Percentiles rank a stretch among this genome's conserved stretches.
phyloP scores from a whole-genome alignment of 2,329 filamentous ascomycete genomes.

The Eurotiales sp. region DNA sequence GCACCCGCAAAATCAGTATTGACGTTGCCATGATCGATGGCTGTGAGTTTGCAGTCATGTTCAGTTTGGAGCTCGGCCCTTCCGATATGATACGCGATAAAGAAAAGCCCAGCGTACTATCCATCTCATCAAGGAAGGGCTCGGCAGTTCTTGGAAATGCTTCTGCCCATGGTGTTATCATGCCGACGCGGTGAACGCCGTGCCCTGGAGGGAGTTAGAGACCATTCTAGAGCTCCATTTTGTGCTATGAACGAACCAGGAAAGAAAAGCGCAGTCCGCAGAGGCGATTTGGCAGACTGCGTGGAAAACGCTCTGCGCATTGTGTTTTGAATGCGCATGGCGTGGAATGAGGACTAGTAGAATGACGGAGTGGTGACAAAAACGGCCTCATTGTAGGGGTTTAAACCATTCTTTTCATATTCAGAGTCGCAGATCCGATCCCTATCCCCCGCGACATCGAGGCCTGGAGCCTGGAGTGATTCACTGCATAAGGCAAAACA shows the following conservation, averaged over 20 bases:
- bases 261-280: conserved; percentile 47
- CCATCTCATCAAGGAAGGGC: conserved; percentile 80
- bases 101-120: conserved; percentile 68
- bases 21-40: conserved; percentile 96
- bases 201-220: conserved; percentile 57
- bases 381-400: conserved; percentile 7
- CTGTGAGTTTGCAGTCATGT: conserved; percentile 81
- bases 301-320: conserved; percentile 8
- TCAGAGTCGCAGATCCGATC: no score
- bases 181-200: conserved; percentile 84
- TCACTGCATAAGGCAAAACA: not conserved
- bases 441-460: no score
- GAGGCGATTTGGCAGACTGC: conserved; percentile 4
- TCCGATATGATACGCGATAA: conserved; percentile 74
- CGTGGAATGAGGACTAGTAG: not conserved
- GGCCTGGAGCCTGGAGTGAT: not conserved
- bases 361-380: conserved; percentile 3
- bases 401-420: not conserved
- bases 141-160: conserved; percentile 75
- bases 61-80: conserved; percentile 73
- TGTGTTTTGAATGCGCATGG: conserved; percentile 6
- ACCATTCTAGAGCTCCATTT: not conserved
- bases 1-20: conserved; percentile 79
- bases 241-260: conserved; percentile 35
- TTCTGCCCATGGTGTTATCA: conserved; percentile 80